These are phyloP conservation scores for Exophiala phaeomuriformis DNA, from an alignment of 2,329 filamentous ascomycete species.

Conservation along the genomic window DNA sequence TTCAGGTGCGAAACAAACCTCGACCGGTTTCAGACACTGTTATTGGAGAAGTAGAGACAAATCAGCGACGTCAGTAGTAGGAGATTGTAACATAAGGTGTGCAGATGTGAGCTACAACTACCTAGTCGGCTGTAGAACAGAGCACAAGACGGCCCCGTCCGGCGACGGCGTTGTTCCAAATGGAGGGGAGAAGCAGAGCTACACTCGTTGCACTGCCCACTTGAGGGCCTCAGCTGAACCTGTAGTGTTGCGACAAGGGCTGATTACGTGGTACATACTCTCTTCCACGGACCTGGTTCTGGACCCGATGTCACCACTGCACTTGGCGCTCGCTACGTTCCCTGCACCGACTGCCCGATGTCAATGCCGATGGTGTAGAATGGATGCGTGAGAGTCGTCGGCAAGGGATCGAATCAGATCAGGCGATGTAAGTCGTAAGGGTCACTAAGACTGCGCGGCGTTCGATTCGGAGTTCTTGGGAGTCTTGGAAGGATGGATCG, in stretches of 20 bases:
- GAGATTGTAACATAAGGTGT: not conserved
- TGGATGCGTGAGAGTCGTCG: too few species aligned
- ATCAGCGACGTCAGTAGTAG: not conserved
- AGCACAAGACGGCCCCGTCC: too few species aligned
- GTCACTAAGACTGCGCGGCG: too few species aligned
- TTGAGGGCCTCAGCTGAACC: too few species aligned
- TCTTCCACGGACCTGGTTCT: not conserved
- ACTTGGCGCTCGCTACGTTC: too few species aligned
- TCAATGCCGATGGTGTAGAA: too few species aligned
- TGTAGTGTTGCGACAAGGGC: not conserved
- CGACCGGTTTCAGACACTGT: constrained; percentile 12
- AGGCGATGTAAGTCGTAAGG: not conserved
- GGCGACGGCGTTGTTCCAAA: too few species aligned
- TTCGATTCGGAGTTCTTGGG: not conserved
- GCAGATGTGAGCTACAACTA: not conserved
- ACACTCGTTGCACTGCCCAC: too few species aligned
- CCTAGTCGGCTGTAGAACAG: too few species aligned
- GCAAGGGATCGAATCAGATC: not conserved
- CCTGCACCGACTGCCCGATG: too few species aligned
- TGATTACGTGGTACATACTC: not conserved
- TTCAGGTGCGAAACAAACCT: constrained; percentile 6
- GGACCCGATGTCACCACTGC: too few species aligned
- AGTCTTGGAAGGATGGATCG: not conserved
- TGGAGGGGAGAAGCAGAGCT: too few species aligned
- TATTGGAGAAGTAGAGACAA: not conserved